Percentiles rank a stretch among this genome's conserved stretches.
These are phyloP conservation scores for Pistacia integerrima DNA, from an alignment of 345 rosid species.

Conservation along the genomic window DNA sequence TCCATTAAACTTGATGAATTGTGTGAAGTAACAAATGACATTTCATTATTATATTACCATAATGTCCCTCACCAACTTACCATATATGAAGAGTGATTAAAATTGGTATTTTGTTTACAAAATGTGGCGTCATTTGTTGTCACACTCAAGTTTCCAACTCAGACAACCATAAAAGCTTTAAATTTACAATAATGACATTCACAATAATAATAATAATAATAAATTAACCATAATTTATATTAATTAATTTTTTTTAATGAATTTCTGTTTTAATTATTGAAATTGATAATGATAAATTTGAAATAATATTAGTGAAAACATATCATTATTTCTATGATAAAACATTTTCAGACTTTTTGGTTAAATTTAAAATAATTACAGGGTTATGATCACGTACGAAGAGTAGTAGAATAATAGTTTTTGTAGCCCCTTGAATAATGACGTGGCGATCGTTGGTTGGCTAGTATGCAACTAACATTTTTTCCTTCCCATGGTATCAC, in stretches of 20 bases:
- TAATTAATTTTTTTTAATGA: no score
- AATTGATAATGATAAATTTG: no score
- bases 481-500: not conserved
- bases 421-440: not conserved
- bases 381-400: not conserved
- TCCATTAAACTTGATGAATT: not conserved
- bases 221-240: no score
- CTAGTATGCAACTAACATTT: not conserved
- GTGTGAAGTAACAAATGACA: not conserved
- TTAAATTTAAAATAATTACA: no score
- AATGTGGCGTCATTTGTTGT: not conserved
- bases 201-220: no score
- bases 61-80: constrained; percentile 4
- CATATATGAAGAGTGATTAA: not conserved
- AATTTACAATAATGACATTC: not conserved
- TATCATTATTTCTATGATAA: no score
- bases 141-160: not conserved
- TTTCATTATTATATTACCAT: not conserved
- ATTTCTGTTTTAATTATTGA: no score
- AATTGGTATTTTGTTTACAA: not conserved
- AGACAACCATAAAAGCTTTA: not conserved
- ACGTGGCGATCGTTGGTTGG: not conserved
- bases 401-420: not conserved
- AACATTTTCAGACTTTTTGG: no score
- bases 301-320: no score